Evolutionary conservation across 495 filamentous ascomycete genomes (phyloP), one percentile per base, ranked within the genome.

Genomic region (Talaromyces trachyspermus): DNA sequence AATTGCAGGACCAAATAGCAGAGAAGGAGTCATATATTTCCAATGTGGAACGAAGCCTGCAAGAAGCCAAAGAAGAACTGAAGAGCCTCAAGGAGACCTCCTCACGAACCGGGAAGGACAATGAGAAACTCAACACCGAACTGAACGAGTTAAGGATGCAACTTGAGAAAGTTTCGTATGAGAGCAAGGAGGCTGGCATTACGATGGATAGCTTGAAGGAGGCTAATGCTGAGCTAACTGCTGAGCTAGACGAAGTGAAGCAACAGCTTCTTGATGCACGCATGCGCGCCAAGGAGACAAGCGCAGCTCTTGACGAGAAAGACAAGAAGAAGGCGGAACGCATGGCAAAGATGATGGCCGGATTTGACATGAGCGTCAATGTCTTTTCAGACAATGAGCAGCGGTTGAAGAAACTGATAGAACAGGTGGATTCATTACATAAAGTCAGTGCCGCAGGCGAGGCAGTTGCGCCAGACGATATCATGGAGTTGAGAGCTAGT

Each of bases 301-400:
- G 79, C 23, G 87, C 87, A 2, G 84, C 83, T 11, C 61, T 91
- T 2, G 89, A 96, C 55, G 92, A 96, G 68, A 98, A 97, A 72
- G 92, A 97, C 65, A 90, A 88, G 75, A 90, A 89, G 73, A 98
- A 97, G 73, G 87, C 88, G 5, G 92, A 97, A 70, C 88, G 89
- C 61, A 98, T 98, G 92, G 92, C 92, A 22, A 88, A 95, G 78
- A 98, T 98, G 92, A 95, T 98, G 91, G 91, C 92, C 40, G 87
- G 91, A 5, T 96, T 98, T 52, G 90, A 97, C 58, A 77, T 96
- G 25, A 89, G 86, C 29, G 84, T 81, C 17, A 89, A 96, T 46
- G 79, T 88, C 12, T 89, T 96, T 65, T 92, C 86, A 33, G 85
- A 88, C 27, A 95, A 95, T 56, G 92, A 96, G 61, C 77, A 82